These are phyloP conservation scores for Pelargonium myrrhifolium DNA, from an alignment of 441 rosid species.

Conservation along the genomic window DNA sequence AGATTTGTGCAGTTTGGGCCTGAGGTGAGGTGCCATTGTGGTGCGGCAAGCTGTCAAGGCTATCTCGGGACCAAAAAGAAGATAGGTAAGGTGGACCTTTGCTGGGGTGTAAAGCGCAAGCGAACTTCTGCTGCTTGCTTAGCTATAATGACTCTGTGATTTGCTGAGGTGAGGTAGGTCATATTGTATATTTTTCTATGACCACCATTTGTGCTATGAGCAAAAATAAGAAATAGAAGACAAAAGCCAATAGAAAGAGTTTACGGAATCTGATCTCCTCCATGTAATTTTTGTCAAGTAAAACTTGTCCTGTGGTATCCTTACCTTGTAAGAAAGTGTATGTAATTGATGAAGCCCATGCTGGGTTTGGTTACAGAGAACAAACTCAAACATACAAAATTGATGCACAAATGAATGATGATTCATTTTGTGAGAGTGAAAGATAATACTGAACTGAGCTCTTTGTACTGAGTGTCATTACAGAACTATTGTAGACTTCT, in stretches of 20 bases:
- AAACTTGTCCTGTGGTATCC: too few species aligned
- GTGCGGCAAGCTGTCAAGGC: slow-evolving; percentile 70
- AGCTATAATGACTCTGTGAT: slow-evolving; percentile 32
- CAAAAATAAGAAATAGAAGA: slow-evolving; percentile 6
- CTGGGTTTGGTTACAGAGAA: too few species aligned
- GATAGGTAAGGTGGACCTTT: slow-evolving; percentile 37
- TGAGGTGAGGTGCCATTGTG: slow-evolving; percentile 75
- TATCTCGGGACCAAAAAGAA: slow-evolving; percentile 69
- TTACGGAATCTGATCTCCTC: background rate
- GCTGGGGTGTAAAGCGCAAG: slow-evolving; percentile 90
- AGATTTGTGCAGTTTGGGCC: slow-evolving; percentile 94
- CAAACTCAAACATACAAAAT: too few species aligned
- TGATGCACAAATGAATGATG: too few species aligned
- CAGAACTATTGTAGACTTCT: too few species aligned
- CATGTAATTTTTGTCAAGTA: too few species aligned
- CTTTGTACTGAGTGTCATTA: too few species aligned
- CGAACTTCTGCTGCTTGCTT: slow-evolving; percentile 43
- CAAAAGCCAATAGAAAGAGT: background rate
- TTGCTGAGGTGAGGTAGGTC: slow-evolving; percentile 6
- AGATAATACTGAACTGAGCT: too few species aligned
- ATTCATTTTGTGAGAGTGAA: too few species aligned
- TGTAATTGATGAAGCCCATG: too few species aligned
- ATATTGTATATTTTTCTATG: slow-evolving; percentile 23
- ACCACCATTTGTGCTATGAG: slow-evolving; percentile 18
- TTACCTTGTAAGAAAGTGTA: too few species aligned